Evolutionary conservation across 768 basidiomycete species (phyloP), one percentile per base, ranked within the genome.

Genomic region (Trametes punicea): DNA sequence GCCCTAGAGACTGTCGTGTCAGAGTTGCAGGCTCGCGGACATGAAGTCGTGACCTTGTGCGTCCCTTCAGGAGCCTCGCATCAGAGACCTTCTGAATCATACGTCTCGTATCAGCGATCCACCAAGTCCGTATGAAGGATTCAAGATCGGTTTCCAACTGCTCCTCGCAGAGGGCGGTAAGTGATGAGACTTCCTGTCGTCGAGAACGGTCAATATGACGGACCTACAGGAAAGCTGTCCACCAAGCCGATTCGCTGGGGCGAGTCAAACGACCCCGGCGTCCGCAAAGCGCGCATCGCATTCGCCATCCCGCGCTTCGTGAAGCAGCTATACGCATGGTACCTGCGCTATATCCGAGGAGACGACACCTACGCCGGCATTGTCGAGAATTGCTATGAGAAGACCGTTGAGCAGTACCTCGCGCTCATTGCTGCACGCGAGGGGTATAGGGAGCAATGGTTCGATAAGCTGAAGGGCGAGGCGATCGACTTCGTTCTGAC

Each of bases 11-110:
- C 62, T 50, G 71, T 67, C 9, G 68, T 70, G 2, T 62, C 71
- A 16, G 69, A 72, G 2, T 53, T 78, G 33, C 61, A 13, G 39
- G 67, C 68, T 25, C 66, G 70, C 34, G 75, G 75, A 0, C 75
- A 78, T 21, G 69, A 75, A 31, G 67, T 77, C 11, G 64, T 77
- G 6, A 51, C 68, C 2, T 70, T 77, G 75, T 75, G 49, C 39
- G 10, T 26, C 8, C 31, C 30, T 31, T 4, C 5, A n/a, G n/a
- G 25, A 39, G 16, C 20, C 36, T n/a, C 16, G 36, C 36, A 2
- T 36, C 10, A n/a, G n/a, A n/a, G n/a, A n/a, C n/a, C n/a, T n/a
- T n/a, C n/a, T n/a, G n/a, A n/a, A n/a, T n/a, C n/a, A n/a, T n/a
- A 15, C 15, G 6, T 16, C 2, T 46, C n/a, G 39, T 15, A 15